Base-by-base conservation (phyloP, 371 early-diverging fungal genomes). In the Mucor mucedo region DNA sequence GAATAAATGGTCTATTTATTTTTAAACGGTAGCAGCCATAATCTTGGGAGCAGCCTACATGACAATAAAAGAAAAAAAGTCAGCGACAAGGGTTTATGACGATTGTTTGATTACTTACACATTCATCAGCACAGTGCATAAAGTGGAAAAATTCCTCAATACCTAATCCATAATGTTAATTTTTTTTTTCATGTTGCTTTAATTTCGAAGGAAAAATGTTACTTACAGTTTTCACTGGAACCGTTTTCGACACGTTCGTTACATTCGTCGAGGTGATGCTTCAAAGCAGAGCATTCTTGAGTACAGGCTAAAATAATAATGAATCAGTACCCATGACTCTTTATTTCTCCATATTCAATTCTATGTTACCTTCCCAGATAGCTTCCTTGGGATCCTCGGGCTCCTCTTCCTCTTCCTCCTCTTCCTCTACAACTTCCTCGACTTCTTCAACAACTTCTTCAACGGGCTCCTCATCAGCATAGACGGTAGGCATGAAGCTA, bases 91-190 rank as follows among this genome's bases (percentile, higher is more conserved):
- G 33, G n/a, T 11, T 39, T 16, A 29, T 33, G 21, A 21, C 21
- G 21, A 21, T 21, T 21, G 21, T 21, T 21, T 0, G 21, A 21
- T 21, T 39, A 80, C 81, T 77, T 83, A 83, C 84, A 68, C 84
- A 84, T 66, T 74, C 77, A 59, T 84, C 82, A 63, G 80, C 82
- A 63, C 82, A 82, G 72, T 84, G 84, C 80, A 81, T 78, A 52
- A 79, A 77, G 74, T 84, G 84, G 72, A 84, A 84, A 71, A 84
- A 82, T 60, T 84, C 84, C 60, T 84, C 84, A 64, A 84, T 76
- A 75, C 83, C 83, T 82, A 69, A 5, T 2, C 14, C 44, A 21
- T 47, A n/a, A 45, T 47, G 7, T n/a, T 47, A 21, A 47, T 21
- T 44, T 14, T 44, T 13, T 44, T 44, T 14, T 16, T 42, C 44